Conservation (phyloP, 2,329 filamentous ascomycete species). For the Phialemoniopsis sp. region DNA sequence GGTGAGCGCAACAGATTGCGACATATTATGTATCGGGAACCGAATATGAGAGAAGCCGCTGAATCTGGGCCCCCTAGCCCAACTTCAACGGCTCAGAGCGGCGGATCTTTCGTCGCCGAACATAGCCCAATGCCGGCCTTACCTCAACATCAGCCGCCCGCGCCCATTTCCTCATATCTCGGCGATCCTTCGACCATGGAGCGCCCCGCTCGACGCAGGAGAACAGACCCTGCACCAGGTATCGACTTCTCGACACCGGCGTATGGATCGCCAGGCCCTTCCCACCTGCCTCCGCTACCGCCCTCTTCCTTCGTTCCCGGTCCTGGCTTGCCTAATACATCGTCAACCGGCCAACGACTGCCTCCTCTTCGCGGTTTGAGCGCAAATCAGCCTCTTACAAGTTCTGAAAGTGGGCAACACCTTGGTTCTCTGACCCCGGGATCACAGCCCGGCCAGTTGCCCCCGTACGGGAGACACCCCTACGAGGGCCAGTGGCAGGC, state of each 20-base stretch:
- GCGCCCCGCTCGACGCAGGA: constrained; percentile 38
- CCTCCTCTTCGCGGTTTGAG: too few relatives aligned
- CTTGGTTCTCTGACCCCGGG: too few relatives aligned
- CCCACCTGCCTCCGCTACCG: constrained; percentile 35
- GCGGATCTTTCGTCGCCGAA: constrained; percentile 27
- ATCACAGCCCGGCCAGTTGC: too few relatives aligned
- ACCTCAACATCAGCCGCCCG: constrained; percentile 22
- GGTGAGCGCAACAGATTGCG: constrained; percentile 68
- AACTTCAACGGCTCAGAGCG: constrained; percentile 23
- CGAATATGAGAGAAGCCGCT: constrained; percentile 49
- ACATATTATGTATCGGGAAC: constrained; percentile 58
- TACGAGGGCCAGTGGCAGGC: too few relatives aligned
- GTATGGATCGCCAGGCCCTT: constrained; percentile 32
- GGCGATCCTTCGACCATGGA: constrained; percentile 40
- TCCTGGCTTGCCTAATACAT: constrained; percentile 5
- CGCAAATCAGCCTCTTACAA: too few relatives aligned
- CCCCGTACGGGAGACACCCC: too few relatives aligned
- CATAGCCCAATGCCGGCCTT: constrained; percentile 24
- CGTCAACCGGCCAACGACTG: too few relatives aligned
- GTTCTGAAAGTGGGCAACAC: too few relatives aligned
- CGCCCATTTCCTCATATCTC: constrained; percentile 1
- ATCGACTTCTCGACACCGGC: constrained; percentile 28
- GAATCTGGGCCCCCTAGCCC: constrained; percentile 50
- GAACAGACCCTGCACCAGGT: constrained; percentile 40
- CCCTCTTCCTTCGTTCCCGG: constrained; percentile 28